These are phyloP conservation scores for Symmetrospora coprosmae DNA, from an alignment of 768 basidiomycete genomes.

Conservation along the genomic window DNA sequence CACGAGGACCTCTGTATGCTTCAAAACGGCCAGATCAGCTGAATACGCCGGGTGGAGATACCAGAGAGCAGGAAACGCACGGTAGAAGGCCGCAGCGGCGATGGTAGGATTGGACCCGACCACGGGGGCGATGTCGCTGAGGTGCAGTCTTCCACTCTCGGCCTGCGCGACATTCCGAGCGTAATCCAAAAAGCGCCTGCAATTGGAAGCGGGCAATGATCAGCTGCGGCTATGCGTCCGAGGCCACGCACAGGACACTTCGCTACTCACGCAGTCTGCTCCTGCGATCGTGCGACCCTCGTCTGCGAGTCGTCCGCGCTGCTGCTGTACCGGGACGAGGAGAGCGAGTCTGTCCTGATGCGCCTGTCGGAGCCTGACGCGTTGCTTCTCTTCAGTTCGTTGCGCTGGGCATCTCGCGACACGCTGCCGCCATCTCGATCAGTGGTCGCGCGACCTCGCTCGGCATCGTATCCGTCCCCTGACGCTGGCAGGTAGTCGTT, in stretches of 20 bases:
- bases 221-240: neutral
- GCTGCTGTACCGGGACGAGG: too few relatives aligned
- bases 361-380: too few relatives aligned
- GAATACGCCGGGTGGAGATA: too few relatives aligned
- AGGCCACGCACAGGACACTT: neutral
- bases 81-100: conserved; percentile 16
- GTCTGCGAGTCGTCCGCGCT: too few relatives aligned
- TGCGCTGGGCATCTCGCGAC: too few relatives aligned
- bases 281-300: neutral
- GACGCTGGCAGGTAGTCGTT: too few relatives aligned
- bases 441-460: too few relatives aligned
- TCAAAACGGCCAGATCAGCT: neutral
- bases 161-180: neutral
- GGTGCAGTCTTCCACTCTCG: neutral
- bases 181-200: conserved; percentile 2
- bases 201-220: neutral
- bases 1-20: conserved; percentile 2
- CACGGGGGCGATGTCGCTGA: conserved; percentile 9
- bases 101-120: neutral
- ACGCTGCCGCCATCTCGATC: too few relatives aligned
- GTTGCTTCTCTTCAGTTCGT: too few relatives aligned
- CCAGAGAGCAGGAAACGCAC: too few relatives aligned
- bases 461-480: too few relatives aligned
- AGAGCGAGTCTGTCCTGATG: too few relatives aligned
- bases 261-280: neutral